Conservation (phyloP, 2,329 filamentous ascomycete genomes). For the Fusarium hainanense region DNA sequence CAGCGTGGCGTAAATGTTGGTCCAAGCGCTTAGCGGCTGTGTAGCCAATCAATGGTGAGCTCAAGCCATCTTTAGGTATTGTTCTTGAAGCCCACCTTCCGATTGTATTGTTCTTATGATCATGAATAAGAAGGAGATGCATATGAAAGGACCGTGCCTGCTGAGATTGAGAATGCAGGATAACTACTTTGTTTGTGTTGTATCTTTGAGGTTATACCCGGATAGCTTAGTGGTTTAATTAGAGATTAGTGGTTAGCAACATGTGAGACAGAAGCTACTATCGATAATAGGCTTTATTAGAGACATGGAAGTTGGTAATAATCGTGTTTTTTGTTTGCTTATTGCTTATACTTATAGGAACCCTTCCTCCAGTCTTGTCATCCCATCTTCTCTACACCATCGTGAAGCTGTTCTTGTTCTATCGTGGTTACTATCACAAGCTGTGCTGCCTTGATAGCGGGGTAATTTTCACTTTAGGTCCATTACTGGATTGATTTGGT, state of each 20-base stretch:
- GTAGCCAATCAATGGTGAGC: conserved; percentile 36
- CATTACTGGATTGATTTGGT: conserved; percentile 39
- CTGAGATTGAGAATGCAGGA: conserved; percentile 8
- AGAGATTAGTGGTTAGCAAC: not conserved
- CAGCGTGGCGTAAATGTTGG: conserved; percentile 26
- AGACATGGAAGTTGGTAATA: not conserved
- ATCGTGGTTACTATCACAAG: conserved; percentile 14
- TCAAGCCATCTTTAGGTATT: conserved; percentile 20
- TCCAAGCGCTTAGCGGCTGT: conserved; percentile 35
- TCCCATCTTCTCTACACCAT: not conserved
- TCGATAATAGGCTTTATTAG: not conserved
- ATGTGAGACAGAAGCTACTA: not conserved
- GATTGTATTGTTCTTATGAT: conserved; percentile 38
- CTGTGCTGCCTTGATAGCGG: conserved; percentile 38
- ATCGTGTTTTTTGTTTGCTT: conserved; percentile 11
- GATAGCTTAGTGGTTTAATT: not conserved
- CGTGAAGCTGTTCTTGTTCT: not conserved
- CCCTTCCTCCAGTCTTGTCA: not conserved
- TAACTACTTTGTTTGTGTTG: conserved; percentile 11
- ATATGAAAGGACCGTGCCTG: conserved; percentile 20
- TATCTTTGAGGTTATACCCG: conserved; percentile 4
- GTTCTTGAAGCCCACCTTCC: conserved; percentile 2
- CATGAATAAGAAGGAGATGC: conserved; percentile 20
- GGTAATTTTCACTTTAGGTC: conserved; percentile 41
- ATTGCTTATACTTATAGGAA: not conserved